These are phyloP conservation scores for Aspergillus biplanus DNA, from an alignment of 495 filamentous ascomycete genomes.

Conservation along the genomic window DNA sequence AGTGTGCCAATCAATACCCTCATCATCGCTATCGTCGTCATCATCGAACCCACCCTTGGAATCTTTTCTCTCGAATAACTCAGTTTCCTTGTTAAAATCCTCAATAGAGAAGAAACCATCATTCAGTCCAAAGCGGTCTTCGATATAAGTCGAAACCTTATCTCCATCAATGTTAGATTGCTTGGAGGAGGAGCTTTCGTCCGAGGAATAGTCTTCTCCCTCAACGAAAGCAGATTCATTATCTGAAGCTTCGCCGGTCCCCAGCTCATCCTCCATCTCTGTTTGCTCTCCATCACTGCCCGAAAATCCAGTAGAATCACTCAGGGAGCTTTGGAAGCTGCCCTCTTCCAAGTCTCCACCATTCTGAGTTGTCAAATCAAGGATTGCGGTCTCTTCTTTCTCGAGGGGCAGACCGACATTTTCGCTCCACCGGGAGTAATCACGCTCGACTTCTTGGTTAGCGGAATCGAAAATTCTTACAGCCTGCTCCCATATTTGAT, in stretches of 20 bases:
- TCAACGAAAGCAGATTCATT: slow-evolving; percentile 16
- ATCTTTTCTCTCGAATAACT: slow-evolving; percentile 85
- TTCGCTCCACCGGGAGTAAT: slow-evolving; percentile 29
- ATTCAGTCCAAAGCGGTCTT: slow-evolving; percentile 73
- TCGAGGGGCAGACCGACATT: slow-evolving; percentile 9
- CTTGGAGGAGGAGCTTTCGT: slow-evolving; percentile 22
- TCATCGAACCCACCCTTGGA: slow-evolving; percentile 65
- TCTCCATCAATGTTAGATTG: slow-evolving; percentile 29
- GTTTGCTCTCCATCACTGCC: slow-evolving; percentile 36
- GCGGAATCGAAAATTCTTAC: slow-evolving; percentile 63
- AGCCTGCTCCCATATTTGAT: slow-evolving; percentile 94
- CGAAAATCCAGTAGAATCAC: slow-evolving; percentile 44
- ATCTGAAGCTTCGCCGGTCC: slow-evolving; percentile 10
- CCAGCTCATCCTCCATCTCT: slow-evolving; percentile 24
- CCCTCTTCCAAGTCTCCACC: too few species aligned
- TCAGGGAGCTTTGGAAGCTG: slow-evolving; percentile 34
- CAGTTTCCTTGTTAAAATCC: slow-evolving; percentile 92
- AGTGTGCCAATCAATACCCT: slow-evolving; percentile 81
- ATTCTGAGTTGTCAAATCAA: too few species aligned
- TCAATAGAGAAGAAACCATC: slow-evolving; percentile 99
- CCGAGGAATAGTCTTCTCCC: slow-evolving; percentile 27
- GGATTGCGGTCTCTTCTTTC: not conserved
- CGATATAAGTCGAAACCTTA: slow-evolving; percentile 52
- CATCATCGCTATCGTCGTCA: slow-evolving; percentile 69
- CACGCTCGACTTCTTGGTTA: slow-evolving; percentile 37